A percentile compares a stretch with the other conserved stretches of the same genome.
Evolutionary conservation across 139 green algal species (phyloP).

Genomic region (Chlorella sp.): DNA sequence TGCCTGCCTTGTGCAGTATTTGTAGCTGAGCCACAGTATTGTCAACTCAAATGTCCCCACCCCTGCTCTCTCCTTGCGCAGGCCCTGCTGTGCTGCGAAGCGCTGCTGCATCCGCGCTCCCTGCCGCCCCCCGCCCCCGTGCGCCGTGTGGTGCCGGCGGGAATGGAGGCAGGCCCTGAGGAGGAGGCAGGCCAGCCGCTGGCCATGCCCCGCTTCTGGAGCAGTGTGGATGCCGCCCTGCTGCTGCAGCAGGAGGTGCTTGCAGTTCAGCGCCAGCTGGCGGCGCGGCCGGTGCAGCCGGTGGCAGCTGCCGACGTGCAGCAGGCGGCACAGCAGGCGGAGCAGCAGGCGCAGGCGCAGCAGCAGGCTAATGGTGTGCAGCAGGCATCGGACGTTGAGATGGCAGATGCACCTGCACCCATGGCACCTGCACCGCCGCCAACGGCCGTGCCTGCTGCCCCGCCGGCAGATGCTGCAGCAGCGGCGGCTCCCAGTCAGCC

Average conservation of each 20-base stretch:
- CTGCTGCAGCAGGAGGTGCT: slow-evolving; percentile 9
- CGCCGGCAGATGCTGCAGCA: background rate
- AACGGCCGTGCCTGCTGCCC: background rate
- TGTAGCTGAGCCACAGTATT: too few relatives aligned
- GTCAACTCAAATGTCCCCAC: too few relatives aligned
- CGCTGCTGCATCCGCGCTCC: too few relatives aligned
- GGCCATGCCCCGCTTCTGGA: too few relatives aligned
- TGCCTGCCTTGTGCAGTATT: too few relatives aligned
- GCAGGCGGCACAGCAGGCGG: background rate
- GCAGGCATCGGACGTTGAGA: background rate
- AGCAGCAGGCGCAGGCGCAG: background rate
- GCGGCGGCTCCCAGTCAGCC: background rate
- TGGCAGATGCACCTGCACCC: background rate
- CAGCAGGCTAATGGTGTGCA: background rate
- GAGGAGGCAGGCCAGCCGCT: too few relatives aligned
- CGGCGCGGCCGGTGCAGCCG: slow-evolving; percentile 1
- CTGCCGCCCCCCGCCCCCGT: too few relatives aligned
- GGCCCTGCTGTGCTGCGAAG: too few relatives aligned
- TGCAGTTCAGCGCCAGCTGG: background rate
- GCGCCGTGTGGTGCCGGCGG: too few relatives aligned
- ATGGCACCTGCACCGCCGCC: background rate
- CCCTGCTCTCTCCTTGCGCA: too few relatives aligned
- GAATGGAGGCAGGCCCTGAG: too few relatives aligned
- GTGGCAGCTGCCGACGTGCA: background rate
- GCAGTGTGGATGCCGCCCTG: slow-evolving; percentile 37